Evolutionary conservation across 1,284 basidiomycete species (phyloP).

Genomic region (Trichosporon ovoides): DNA sequence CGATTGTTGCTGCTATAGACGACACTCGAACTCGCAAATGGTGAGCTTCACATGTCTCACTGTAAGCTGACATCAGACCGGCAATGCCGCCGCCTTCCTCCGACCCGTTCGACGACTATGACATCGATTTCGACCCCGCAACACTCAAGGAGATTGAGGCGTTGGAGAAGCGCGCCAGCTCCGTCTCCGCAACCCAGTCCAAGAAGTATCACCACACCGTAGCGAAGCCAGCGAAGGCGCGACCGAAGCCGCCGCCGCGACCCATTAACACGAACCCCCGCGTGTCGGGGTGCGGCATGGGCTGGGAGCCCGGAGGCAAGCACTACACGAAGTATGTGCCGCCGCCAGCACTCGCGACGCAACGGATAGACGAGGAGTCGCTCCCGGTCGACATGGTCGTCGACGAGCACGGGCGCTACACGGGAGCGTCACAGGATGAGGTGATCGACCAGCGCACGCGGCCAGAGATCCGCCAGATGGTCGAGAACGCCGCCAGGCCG

Average conservation of each 20-base stretch:
- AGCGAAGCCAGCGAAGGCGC: constrained; percentile 19
- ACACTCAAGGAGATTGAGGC: constrained; percentile 29
- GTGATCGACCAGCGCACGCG: constrained; percentile 27
- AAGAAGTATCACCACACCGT: constrained; percentile 32
- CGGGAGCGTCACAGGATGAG: constrained; percentile 22
- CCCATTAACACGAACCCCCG: constrained; percentile 40
- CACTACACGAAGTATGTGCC: neutral
- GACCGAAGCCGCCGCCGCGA: constrained; percentile 18
- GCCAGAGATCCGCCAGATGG: constrained; percentile 19
- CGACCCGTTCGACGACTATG: constrained; percentile 39
- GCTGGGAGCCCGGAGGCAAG: constrained; percentile 40
- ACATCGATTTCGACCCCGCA: constrained; percentile 32
- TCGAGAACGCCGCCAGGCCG: constrained; percentile 3
- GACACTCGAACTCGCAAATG: no score
- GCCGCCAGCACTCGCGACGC: neutral
- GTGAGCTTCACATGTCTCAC: neutral
- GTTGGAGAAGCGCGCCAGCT: constrained; percentile 30
- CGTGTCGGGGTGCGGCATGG: constrained; percentile 29
- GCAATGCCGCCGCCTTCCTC: constrained; percentile 18
- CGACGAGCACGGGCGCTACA: constrained; percentile 31
- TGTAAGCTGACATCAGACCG: neutral
- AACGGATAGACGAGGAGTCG: constrained; percentile 11
- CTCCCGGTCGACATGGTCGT: constrained; percentile 26
- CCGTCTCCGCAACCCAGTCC: constrained; percentile 14
- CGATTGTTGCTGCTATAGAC: no score